Evolutionary conservation across 2,329 filamentous ascomycete species (phyloP).

Genomic region (Calonectria multiphialidica): DNA sequence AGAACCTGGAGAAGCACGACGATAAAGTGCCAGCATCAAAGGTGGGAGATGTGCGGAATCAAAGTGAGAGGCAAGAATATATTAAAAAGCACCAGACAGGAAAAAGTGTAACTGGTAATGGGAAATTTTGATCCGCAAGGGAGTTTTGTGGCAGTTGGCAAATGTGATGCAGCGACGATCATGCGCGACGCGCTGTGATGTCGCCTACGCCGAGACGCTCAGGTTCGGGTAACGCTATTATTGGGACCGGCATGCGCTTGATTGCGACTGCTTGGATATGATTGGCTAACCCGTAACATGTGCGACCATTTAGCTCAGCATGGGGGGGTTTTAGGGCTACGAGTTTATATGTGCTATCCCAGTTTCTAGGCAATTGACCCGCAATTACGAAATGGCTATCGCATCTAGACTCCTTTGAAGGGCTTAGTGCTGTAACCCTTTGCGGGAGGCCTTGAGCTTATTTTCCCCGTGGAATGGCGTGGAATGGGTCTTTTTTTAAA

Average conservation of each 20-base stretch:
- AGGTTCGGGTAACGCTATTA: neutral
- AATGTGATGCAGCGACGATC: too few species aligned
- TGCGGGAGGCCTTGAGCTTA: slow-evolving; percentile 7
- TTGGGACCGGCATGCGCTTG: neutral
- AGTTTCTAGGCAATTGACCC: neutral
- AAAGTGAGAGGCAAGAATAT: neutral
- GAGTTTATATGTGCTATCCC: neutral
- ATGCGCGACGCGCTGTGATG: neutral
- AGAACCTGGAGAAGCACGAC: too few species aligned
- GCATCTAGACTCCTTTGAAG: neutral
- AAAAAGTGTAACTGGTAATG: too few species aligned
- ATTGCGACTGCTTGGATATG: neutral
- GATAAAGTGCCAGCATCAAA: too few species aligned
- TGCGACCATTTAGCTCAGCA: neutral
- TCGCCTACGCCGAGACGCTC: neutral
- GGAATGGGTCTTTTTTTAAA: neutral
- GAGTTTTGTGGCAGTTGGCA: neutral
- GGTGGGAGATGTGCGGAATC: too few species aligned
- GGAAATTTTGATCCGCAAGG: slow-evolving; percentile 2
- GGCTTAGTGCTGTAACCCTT: neutral
- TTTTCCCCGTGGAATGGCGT: neutral
- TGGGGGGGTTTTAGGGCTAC: neutral
- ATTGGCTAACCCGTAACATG: neutral
- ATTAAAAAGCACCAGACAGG: too few species aligned
- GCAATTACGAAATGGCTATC: slow-evolving; percentile 6